Evolutionary conservation across 2,329 filamentous ascomycete genomes (phyloP).

Genomic region (Juglanconis oblonga): DNA sequence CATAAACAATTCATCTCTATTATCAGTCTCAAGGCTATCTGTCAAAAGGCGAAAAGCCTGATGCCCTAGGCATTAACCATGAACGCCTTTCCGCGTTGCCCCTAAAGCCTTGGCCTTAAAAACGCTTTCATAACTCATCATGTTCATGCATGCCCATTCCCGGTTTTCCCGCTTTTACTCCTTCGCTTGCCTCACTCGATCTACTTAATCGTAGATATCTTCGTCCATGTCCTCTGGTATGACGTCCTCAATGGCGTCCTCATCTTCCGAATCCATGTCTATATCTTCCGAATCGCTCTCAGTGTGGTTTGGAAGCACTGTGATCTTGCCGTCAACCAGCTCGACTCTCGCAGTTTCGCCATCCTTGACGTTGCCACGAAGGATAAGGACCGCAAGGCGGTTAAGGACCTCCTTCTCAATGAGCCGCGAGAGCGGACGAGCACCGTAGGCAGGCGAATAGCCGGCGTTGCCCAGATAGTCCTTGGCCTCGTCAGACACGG

Average conservation of each 20-base stretch:
- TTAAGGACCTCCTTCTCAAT: slow-evolving; percentile 99
- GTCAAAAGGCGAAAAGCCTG: not conserved
- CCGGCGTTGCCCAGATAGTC: slow-evolving; percentile 89
- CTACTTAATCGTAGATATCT: slow-evolving; percentile 32
- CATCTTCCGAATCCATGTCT: slow-evolving; percentile 63
- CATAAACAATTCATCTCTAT: not conserved
- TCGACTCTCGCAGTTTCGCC: slow-evolving; percentile 80
- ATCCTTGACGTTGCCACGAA: slow-evolving; percentile 80
- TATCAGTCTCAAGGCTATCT: not conserved
- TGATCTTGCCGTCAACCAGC: slow-evolving; percentile 74
- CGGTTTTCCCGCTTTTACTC: not conserved
- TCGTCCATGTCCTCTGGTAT: slow-evolving; percentile 60
- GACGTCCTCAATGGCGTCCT: slow-evolving; percentile 66
- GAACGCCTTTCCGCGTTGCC: not conserved
- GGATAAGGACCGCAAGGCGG: slow-evolving; percentile 83
- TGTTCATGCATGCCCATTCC: not conserved
- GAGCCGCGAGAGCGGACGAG: slow-evolving; percentile 79
- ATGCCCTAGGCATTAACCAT: not conserved
- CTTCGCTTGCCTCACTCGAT: not conserved
- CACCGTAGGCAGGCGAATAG: slow-evolving; percentile 94
- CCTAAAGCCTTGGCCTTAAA: not conserved
- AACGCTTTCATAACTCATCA: not conserved
- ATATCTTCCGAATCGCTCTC: slow-evolving; percentile 62
- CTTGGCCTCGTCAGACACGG: slow-evolving; percentile 80
- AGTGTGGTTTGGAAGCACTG: slow-evolving; percentile 77